Base-by-base conservation (phyloP, 768 basidiomycete genomes). In the Arthromyces matolae region DNA sequence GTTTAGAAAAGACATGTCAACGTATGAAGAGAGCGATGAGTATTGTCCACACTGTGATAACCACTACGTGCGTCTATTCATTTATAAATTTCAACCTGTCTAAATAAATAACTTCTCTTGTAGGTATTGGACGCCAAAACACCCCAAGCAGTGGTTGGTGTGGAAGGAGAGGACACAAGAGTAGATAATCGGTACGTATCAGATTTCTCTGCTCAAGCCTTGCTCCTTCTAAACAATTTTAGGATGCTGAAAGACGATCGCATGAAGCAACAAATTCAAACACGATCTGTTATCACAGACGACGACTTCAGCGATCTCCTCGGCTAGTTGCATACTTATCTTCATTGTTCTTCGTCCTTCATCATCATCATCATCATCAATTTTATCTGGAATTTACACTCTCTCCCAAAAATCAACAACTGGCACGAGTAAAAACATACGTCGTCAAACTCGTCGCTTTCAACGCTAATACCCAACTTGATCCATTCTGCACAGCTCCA, bases 21-120 rank as follows among this genome's bases (percentile, higher is more conserved):
- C 66, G 6, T 98, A 91, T 60, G 95, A 98, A 58, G 95, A 99
- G 64, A 93, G 92, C 61, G 94, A 98, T 64, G 96, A 99, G 67
- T 98, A 85, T 63, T 98, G 96, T 63, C 96, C 95, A 0, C 88
- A 96, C 67, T 97, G 96, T 62, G 96, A 97, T 68, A 98, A 98
- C 63, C 94, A 94, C 63, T 99, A 94, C 64, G 96, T 95, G 62
- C 58, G 88, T 73, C 31, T 9, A n/a, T 18, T 31, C 4, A 18
- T 27, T 8, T 19, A 25, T 29, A 12, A 20, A 18, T 8, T 8
- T 22, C n/a, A 18, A 14, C 13, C 43, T 45, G 12, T 20, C 13
- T 8, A 34, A 16, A 5, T 4, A 19, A 3, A 24, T 24, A 12
- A 8, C 4, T n/a, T n/a, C n/a, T n/a, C n/a, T 27, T 12, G 20